Evolutionary conservation across 2,329 filamentous ascomycete genomes (phyloP), one percentile per base, ranked within the genome.

Genomic region (Diaporthe amygdali): DNA sequence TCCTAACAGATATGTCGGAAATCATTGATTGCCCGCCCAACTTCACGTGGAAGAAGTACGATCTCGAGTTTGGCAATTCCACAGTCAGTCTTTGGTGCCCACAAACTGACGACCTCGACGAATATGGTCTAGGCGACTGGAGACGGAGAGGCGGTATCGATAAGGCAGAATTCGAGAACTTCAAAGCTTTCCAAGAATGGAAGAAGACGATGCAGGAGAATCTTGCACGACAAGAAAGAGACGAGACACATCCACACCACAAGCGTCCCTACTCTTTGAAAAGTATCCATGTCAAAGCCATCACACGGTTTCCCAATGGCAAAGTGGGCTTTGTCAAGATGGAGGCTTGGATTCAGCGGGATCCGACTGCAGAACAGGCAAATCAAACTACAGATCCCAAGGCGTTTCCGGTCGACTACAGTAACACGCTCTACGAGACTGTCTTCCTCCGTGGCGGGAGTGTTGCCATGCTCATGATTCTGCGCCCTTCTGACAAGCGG

Each of bases 391-490:
- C 41, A 44, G 59, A 30, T 64, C 39, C 34, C 9, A 3, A n/a
- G 9, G 9, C 10, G 5, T n/a, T 12, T 32, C 41, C 12, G 20
- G 59, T 64, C 41, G 41, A 64, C n/a, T 47, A 64, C 41, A 47
- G 8, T 3, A 64, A 64, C 27, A 64, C 59, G 4, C 59, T 64
- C n/a, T 64, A 47, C 20, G 59, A 64, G 25, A 64, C 41, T 22
- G 27, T 64, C 2, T 87, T 92, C 71, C 82, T 92, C 2, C 85
- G 89, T 32, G 90, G 89, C 0, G 85, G 88, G n/a, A 88, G 85
- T 75, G 89, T 91, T 54, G 89, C 84, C 32, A 88, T 91, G 85
- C 83, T 91, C 12, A 83, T 89, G 34, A 84, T 89, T 76, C 82
- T 89, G 7, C 74, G 88, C 6, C 88, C 88, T 0, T 84, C 88